Evolutionary conservation across 495 filamentous ascomycete genomes (phyloP), one percentile per base, ranked within the genome.

Genomic region (Aspergillus saccharolyticus): DNA sequence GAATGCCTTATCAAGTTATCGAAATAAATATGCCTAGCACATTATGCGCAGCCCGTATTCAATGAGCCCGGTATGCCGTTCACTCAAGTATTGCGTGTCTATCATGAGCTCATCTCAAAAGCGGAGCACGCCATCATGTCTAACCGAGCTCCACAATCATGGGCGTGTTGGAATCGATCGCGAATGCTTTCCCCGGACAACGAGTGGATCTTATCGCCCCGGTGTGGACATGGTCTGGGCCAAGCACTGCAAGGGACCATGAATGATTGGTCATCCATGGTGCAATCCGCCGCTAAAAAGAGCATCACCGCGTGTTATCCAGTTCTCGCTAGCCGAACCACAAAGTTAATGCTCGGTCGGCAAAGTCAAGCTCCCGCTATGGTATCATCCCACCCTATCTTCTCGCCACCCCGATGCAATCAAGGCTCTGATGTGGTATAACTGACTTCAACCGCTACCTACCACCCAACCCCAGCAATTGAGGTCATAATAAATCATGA

Each of bases 401-500:
- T 28, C 8, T 50, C 47, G 47, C 47, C 47, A 50, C 30, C 47
- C 33, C 7, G 33, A 15, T 12, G 4, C 33, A 39, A 39, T 39
- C 7, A 39, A 12, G 7, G 33, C 33, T 39, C 10, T 8, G 33
- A 39, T 39, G 14, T 39, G 33, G 33, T 39, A 39, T 39, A 39
- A 25, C 47, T 28, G 46, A 28, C 21, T 7, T 50, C 17, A 28
- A 14, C 17, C 5, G 22, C 47, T 12, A 28, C 46, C 2, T 25
- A 12, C 9, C 21, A 21, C 46, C n/a, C 46, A 25, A n/a, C 15
- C 6, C 20, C 20, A 24, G 21, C 20, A 25, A 22, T 49, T 16
- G 18, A 25, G 46, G 25, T 6, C 46, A 16, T 15, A 47, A 59
- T n/a, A 33, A 71, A 59, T n/a, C 43, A 71, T 71, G 69, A 72